Conservation (phyloP, 495 filamentous ascomycete genomes). For the Hapsidospora chrysogenum region DNA sequence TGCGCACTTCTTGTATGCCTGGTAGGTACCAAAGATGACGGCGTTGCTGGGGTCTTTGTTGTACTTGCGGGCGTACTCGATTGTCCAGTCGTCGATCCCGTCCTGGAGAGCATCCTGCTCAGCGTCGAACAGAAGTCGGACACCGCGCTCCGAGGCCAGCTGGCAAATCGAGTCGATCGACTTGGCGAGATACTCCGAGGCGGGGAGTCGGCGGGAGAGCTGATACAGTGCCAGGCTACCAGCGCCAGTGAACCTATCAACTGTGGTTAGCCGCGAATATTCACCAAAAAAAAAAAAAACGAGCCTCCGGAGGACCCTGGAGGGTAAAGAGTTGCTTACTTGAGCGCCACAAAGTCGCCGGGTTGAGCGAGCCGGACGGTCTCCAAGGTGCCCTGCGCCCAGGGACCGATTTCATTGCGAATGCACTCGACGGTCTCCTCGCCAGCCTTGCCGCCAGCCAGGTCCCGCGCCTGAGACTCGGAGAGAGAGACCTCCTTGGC, state of each 20-base stretch:
- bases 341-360: conserved; percentile 78
- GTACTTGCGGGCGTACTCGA: conserved; percentile 59
- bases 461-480: conserved; percentile 25
- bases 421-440: conserved; percentile 25
- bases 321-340: too few relatives aligned
- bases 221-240: conserved; percentile 55
- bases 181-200: conserved; percentile 42
- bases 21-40: conserved; percentile 46
- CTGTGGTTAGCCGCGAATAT: not conserved
- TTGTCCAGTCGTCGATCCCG: conserved; percentile 75
- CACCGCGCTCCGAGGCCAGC: conserved; percentile 49
- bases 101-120: conserved; percentile 69
- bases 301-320: too few relatives aligned
- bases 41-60: conserved; percentile 40
- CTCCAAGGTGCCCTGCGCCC: conserved; percentile 57
- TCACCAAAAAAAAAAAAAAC: too few relatives aligned
- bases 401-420: conserved; percentile 47
- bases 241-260: conserved; percentile 68
- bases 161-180: conserved; percentile 66
- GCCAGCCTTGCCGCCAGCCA: conserved; percentile 14
- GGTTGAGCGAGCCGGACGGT: conserved; percentile 57
- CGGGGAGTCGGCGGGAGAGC: conserved; percentile 38
- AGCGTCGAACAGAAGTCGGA: conserved; percentile 74
- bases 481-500: conserved; percentile 54
- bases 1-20: conserved; percentile 67